phyloP scores from a whole-genome alignment of 495 filamentous ascomycete species.

The Penicillium cosmopolitanum region DNA sequence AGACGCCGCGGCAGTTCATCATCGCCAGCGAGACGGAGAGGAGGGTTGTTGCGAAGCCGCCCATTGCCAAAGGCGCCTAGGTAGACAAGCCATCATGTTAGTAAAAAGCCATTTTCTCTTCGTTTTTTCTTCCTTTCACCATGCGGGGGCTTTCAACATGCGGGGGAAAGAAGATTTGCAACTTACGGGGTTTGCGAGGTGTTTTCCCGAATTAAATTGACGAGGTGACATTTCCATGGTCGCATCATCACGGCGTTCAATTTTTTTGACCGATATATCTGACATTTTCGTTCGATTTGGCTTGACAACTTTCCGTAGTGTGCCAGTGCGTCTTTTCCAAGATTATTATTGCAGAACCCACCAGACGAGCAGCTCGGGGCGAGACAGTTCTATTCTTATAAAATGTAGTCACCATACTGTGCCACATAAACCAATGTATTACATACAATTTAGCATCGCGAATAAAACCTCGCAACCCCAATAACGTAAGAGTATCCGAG shows the following conservation, averaged over 20 bases:
- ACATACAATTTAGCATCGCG: too few relatives aligned
- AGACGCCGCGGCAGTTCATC: constrained; percentile 16
- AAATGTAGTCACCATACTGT: too few relatives aligned
- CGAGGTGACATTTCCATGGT: not conserved
- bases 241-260: not conserved
- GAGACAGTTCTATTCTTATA: too few relatives aligned
- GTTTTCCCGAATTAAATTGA: not conserved
- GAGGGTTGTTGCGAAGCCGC: constrained; percentile 18
- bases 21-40: constrained; percentile 16
- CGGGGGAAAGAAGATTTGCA: not conserved
- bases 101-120: not conserved
- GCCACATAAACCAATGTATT: too few relatives aligned
- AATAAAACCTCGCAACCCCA: not conserved
- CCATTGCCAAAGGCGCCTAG: constrained; percentile 14
- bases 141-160: not conserved
- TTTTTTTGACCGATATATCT: not conserved
- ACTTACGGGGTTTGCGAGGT: constrained; percentile 1
- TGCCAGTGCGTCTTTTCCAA: too few relatives aligned
- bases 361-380: too few relatives aligned
- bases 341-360: too few relatives aligned
- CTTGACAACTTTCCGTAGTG: not conserved
- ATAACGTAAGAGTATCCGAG: not conserved
- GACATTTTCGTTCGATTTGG: not conserved
- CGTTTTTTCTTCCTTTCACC: too few relatives aligned
- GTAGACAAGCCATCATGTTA: not conserved